These are phyloP conservation scores for Mytilinidion resinicola DNA, from an alignment of 495 filamentous ascomycete genomes.

Conservation along the genomic window DNA sequence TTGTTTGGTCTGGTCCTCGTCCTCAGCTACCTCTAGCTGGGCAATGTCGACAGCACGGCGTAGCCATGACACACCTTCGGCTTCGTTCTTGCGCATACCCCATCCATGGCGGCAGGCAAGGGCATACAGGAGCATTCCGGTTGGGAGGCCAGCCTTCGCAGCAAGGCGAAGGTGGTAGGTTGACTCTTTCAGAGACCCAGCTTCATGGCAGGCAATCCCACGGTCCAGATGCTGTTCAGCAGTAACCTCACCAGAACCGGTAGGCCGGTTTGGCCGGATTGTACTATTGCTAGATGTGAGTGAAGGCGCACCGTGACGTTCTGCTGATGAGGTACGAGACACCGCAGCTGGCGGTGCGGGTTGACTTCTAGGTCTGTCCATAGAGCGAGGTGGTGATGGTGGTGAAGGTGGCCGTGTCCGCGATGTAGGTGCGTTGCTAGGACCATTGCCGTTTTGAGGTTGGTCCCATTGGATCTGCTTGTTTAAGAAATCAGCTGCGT, in stretches of 20 bases:
- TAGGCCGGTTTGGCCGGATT: constrained; percentile 27
- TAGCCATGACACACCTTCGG: constrained; percentile 85
- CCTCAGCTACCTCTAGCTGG: constrained; percentile 71
- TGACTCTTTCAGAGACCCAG: constrained; percentile 77
- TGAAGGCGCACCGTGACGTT: constrained; percentile 38
- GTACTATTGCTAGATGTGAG: constrained; percentile 53
- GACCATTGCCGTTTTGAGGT: constrained; percentile 19
- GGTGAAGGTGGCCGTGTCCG: constrained; percentile 27
- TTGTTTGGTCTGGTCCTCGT: constrained; percentile 61
- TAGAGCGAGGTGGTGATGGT: constrained; percentile 25
- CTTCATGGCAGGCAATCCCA: constrained; percentile 82
- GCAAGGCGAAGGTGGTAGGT: constrained; percentile 93
- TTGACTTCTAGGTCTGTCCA: constrained; percentile 20
- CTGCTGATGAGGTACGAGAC: constrained; percentile 8
- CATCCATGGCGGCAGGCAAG: constrained; percentile 96
- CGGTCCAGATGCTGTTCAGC: constrained; percentile 83
- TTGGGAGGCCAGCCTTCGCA: constrained; percentile 76
- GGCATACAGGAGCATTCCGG: constrained; percentile 92
- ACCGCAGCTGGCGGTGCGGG: constrained; percentile 37
- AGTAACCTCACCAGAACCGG: constrained; percentile 50
- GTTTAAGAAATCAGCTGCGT: constrained; percentile 56
- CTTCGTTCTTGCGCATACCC: constrained; percentile 89
- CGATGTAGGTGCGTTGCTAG: constrained; percentile 34
- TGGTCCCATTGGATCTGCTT: constrained; percentile 58
- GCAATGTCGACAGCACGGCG: constrained; percentile 83